Conservation (phyloP, 1,139 yeast species). For the Suhomyces bolitotheri region DNA sequence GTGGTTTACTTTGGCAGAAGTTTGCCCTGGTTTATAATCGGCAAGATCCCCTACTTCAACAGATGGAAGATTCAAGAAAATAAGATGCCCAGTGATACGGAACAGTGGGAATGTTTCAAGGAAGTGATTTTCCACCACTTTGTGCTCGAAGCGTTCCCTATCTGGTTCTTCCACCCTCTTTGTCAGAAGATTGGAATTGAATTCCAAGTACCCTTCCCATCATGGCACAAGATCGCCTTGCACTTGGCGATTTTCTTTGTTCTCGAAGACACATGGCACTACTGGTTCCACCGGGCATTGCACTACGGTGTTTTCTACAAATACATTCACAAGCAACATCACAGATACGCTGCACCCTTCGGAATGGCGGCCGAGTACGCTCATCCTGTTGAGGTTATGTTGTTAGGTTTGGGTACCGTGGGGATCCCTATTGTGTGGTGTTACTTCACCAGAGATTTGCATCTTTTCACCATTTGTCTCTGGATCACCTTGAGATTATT, state of each 20-base stretch:
- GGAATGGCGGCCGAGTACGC: constrained; percentile 53
- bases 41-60: constrained; percentile 42
- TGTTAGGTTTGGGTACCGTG: constrained; percentile 49
- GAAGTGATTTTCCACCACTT: constrained; percentile 46
- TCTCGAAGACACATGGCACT: constrained; percentile 51
- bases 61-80: constrained; percentile 46
- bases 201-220: constrained; percentile 44
- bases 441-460: constrained; percentile 37
- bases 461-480: constrained; percentile 43
- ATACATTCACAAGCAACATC: constrained; percentile 51
- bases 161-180: constrained; percentile 51
- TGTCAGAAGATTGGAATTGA: constrained; percentile 42
- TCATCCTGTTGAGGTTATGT: constrained; percentile 48
- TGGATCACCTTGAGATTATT: constrained; percentile 48
- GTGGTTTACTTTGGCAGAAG: constrained; percentile 47
- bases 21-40: constrained; percentile 48
- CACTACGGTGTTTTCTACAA: constrained; percentile 50
- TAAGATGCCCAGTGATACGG: constrained; percentile 41
- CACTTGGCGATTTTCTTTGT: constrained; percentile 44
- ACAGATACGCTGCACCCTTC: constrained; percentile 51
- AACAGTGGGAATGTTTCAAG: constrained; percentile 52
- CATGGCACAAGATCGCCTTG: constrained; percentile 26
- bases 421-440: constrained; percentile 49
- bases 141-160: constrained; percentile 48
- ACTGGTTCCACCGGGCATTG: constrained; percentile 48